Evolutionary conservation across 2,329 filamentous ascomycete species (phyloP), one percentile per base, ranked within the genome.

Genomic region (Pseudomassariella vexata): DNA sequence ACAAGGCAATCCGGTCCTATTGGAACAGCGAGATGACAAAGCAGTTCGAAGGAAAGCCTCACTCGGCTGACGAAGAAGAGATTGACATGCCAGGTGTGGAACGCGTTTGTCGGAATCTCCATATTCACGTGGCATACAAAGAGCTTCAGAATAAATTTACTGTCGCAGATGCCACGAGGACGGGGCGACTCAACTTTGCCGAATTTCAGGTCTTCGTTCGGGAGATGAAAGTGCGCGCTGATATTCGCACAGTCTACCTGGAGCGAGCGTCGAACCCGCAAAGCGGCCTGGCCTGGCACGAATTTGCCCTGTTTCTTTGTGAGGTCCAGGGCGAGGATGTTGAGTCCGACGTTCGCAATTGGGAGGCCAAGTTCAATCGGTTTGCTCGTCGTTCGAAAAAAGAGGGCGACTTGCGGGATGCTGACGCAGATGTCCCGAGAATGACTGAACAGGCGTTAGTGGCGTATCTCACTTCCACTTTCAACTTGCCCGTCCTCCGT

Each of bases 141-240:
- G 81, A 84, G 27, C 66, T 96, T 5, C 77, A 76, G 34, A 67
- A 72, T 19, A 85, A 83, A 46, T 95, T 96, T 48, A 67, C 75
- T 35, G 70, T 76, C 37, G 85, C 84, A 5, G 85, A 90, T 49
- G 63, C 64, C n/a, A 69, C 72, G 16, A 62, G 65, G 30, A 74
- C 69, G 2, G 81, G 81, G 16, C 73, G 71, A 31, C 68, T 98
- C 32, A 81, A 84, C 52, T 94, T 87, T 49, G 55, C 65, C 16
- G 82, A 94, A 47, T 98, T 96, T 56, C 76, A 85, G 48, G 72
- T 79, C 33, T 95, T 98, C 53, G 77, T 96, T 27, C 72, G 77
- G 32, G 72, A 84, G 17, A 77, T 96, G 63, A 94, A 92, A 56
- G 79, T 85, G 53, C 76, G 92, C 37, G 79, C 82, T 38, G 92